Percentiles rank a stretch among this genome's conserved stretches.
phyloP scores from a whole-genome alignment of 352 stramenopile genomes.

The Phytopythium mirpurense region DNA sequence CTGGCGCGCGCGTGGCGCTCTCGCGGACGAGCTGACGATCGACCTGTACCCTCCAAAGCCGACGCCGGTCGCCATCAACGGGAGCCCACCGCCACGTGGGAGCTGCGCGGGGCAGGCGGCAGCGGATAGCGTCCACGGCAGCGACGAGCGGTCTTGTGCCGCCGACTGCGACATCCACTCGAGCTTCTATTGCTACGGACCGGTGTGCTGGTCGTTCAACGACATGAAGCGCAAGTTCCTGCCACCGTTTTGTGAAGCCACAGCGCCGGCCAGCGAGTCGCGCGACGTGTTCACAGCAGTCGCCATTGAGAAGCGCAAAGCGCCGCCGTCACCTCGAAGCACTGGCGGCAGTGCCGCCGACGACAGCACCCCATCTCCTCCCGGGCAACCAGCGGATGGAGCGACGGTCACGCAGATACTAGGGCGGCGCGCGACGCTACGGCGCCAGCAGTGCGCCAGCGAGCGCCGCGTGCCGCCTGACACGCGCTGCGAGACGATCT shows the following conservation, averaged over 20 bases:
- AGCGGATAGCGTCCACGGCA: neutral
- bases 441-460: constrained; percentile 33
- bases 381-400: neutral
- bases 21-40: constrained; percentile 46
- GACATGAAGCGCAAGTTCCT: constrained; percentile 72
- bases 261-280: constrained; percentile 10
- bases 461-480: constrained; percentile 32
- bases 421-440: constrained; percentile 27
- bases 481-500: constrained; percentile 22
- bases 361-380: neutral
- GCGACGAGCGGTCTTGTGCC: neutral
- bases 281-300: constrained; percentile 42
- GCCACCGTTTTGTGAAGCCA: constrained; percentile 53
- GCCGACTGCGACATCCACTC: constrained; percentile 11
- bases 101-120: neutral
- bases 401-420: constrained; percentile 22
- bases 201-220: constrained; percentile 58
- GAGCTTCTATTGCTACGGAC: constrained; percentile 33
- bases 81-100: too few relatives aligned
- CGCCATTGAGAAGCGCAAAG: constrained; percentile 15
- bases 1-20: constrained; percentile 52
- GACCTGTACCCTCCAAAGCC: constrained; percentile 34
- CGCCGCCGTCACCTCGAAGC: neutral
- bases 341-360: neutral
- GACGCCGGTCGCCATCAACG: neutral